These are phyloP conservation scores for Zygosaccharomyces sapae DNA, from an alignment of 1,139 yeast species.

Conservation along the genomic window DNA sequence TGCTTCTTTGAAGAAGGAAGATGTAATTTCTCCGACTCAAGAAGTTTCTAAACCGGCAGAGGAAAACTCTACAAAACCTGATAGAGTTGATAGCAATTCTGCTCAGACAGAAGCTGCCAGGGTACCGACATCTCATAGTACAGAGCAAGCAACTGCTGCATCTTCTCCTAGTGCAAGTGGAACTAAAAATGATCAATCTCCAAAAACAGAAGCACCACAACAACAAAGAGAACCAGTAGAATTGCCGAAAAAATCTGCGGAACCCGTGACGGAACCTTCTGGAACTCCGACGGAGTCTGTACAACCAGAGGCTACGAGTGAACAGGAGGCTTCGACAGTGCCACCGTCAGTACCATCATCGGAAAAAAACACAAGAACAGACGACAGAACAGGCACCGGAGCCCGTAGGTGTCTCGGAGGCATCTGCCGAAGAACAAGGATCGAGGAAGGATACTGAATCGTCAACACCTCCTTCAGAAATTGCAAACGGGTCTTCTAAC, in stretches of 20 bases:
- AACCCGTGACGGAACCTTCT: too few relatives aligned
- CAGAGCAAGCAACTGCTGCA: background rate
- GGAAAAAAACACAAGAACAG: background rate
- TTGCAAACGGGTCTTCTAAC: background rate
- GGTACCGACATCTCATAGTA: background rate
- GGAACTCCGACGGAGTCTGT: background rate
- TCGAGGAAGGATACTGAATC: background rate
- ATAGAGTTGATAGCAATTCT: background rate
- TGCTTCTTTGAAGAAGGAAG: conserved; percentile 7
- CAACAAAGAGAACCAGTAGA: too few relatives aligned
- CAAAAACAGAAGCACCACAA: too few relatives aligned
- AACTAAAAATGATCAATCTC: background rate
- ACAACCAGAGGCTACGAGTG: background rate
- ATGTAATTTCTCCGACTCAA: background rate
- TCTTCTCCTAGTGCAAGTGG: background rate
- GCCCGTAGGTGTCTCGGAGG: background rate
- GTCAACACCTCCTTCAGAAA: background rate
- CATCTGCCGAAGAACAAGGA: background rate
- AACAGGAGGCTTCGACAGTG: too few relatives aligned
- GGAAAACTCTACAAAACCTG: background rate
- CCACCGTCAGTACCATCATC: conserved; percentile 8
- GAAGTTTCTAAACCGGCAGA: background rate
- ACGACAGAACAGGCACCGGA: background rate
- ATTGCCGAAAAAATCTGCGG: too few relatives aligned
- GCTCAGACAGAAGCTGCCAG: background rate